Evolutionary conservation across 495 filamentous ascomycete species (phyloP).

Genomic region (Glonium stellatum): DNA sequence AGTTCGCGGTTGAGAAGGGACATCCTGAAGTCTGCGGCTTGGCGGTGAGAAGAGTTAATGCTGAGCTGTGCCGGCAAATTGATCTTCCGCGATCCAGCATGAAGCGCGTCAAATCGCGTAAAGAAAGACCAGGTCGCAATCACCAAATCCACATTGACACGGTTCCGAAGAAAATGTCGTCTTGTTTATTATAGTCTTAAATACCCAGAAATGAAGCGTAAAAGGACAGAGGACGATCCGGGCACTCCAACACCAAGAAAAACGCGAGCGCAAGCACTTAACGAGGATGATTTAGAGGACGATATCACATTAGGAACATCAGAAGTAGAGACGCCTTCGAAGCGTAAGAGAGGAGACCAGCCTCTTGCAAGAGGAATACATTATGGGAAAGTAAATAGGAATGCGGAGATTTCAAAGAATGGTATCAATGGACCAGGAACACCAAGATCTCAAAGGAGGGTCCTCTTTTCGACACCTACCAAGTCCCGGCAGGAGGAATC

Average conservation of each 20-base stretch:
- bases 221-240: constrained; percentile 13
- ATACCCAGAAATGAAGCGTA: constrained; percentile 18
- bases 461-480: constrained; percentile 21
- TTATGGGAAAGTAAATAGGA: constrained; percentile 2
- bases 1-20: no score
- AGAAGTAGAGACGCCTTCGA: constrained; percentile 22
- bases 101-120: background rate
- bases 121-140: background rate
- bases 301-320: background rate
- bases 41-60: background rate
- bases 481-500: constrained; percentile 17
- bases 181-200: background rate
- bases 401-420: constrained; percentile 10
- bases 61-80: background rate
- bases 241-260: constrained; percentile 14
- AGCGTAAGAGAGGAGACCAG: constrained; percentile 2
- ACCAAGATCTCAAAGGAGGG: constrained; percentile 18
- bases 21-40: no score
- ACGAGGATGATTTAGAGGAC: constrained; percentile 11
- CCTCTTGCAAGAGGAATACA: background rate
- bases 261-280: constrained; percentile 2
- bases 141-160: background rate
- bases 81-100: background rate
- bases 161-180: background rate
- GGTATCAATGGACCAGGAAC: constrained; percentile 14